Conservation (phyloP, 495 filamentous ascomycete genomes). For the Lophium mytilinum region DNA sequence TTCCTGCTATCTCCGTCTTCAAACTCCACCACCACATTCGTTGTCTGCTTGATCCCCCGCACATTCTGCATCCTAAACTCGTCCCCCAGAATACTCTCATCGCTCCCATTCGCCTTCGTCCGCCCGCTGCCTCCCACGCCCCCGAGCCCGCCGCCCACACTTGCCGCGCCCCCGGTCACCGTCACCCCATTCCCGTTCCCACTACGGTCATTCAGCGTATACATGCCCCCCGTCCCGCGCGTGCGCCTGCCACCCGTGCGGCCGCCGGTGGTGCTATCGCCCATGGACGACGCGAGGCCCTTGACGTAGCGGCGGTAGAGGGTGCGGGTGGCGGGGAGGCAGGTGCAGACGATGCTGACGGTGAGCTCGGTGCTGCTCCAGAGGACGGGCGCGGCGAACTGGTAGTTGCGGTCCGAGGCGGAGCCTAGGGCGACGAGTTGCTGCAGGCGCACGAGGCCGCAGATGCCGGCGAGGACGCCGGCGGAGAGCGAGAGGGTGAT, state of each 20-base stretch:
- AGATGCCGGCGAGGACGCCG: neutral
- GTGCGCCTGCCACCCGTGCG: neutral
- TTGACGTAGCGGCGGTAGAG: neutral
- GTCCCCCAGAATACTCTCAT: neutral
- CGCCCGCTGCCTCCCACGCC: neutral
- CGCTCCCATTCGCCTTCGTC: neutral
- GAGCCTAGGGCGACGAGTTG: neutral
- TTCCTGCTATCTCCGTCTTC: neutral
- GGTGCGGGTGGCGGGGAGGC: neutral
- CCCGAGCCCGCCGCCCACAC: neutral
- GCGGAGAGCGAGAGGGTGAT: neutral
- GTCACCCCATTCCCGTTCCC: neutral
- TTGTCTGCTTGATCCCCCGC: neutral
- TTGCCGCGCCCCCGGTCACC: neutral
- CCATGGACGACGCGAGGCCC: neutral
- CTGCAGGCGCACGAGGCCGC: neutral
- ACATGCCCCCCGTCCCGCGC: neutral
- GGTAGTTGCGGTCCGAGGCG: neutral
- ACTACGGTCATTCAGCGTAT: neutral
- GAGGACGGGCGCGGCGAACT: neutral
- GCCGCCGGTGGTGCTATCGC: neutral
- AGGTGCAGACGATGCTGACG: neutral
- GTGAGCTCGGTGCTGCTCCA: neutral
- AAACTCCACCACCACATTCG: neutral
- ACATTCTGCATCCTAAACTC: neutral